A percentile compares a stretch with the other conserved stretches of the same genome.
Conservation (phyloP, 176 grass and related monocot genomes). For the Hyparrhenia diplandra region DNA sequence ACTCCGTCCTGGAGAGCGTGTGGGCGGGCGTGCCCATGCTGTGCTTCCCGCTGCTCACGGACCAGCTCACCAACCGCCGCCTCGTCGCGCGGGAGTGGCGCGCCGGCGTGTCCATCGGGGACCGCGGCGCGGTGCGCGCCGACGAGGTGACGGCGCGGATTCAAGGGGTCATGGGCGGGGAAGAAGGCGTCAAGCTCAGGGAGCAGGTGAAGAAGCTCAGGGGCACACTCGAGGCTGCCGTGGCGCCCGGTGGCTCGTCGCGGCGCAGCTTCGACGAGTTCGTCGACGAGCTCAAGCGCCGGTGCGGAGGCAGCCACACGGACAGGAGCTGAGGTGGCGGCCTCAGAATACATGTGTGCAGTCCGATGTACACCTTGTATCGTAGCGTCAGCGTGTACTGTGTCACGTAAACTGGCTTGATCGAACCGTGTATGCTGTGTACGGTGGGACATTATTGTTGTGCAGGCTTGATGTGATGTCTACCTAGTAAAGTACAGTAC, state of each 20-base stretch:
- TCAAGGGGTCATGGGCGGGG: constrained; percentile 33
- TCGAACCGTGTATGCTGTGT: background rate
- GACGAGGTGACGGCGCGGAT: constrained; percentile 40
- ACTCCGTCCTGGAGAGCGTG: constrained; percentile 65
- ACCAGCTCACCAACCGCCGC: constrained; percentile 61
- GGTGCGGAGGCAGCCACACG: background rate
- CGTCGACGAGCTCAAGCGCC: constrained; percentile 37
- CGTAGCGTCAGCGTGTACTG: background rate
- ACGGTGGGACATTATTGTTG: background rate
- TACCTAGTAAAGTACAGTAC: background rate
- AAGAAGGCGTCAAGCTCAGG: constrained; percentile 28
- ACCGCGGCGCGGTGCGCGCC: constrained; percentile 28
- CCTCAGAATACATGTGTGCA: background rate
- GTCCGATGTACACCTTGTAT: background rate
- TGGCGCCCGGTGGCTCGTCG: constrained; percentile 49
- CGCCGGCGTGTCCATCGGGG: constrained; percentile 49
- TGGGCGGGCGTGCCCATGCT: constrained; percentile 67
- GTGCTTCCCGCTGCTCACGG: constrained; percentile 68
- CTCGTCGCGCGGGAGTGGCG: constrained; percentile 47
- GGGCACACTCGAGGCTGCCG: constrained; percentile 25
- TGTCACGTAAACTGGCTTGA: background rate
- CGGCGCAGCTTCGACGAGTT: constrained; percentile 50
- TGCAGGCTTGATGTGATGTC: background rate
- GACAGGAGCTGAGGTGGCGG: no score
- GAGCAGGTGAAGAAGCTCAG: constrained; percentile 32